Conservation (phyloP, 352 stramenopile species). For the Phytophthora foliorum region DNA sequence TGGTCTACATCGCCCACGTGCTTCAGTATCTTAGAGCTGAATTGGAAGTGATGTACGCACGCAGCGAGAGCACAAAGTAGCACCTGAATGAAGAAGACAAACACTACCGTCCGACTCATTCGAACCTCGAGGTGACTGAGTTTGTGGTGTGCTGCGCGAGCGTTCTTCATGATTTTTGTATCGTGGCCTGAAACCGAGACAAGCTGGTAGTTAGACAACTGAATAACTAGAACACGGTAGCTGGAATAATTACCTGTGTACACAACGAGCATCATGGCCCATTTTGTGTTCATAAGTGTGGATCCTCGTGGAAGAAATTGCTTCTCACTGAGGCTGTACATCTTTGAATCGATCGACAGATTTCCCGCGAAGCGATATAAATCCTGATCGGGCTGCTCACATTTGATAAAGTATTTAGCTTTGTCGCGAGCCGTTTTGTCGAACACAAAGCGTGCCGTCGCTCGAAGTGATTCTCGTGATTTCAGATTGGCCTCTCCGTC, state of each 20-base stretch:
- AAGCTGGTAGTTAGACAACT: not conserved
- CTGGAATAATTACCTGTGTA: slow-evolving; percentile 59
- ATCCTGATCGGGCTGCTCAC: slow-evolving; percentile 79
- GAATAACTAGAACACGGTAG: not conserved
- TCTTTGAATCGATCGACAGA: slow-evolving; percentile 64
- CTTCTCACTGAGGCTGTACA: slow-evolving; percentile 78
- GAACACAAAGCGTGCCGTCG: slow-evolving; percentile 52
- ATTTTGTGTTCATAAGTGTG: slow-evolving; percentile 87
- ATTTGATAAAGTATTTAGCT: slow-evolving; percentile 73
- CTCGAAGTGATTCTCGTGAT: slow-evolving; percentile 56
- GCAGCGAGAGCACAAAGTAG: slow-evolving; percentile 68
- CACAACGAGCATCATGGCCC: slow-evolving; percentile 72
- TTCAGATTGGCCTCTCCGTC: slow-evolving; percentile 88
- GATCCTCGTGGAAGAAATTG: slow-evolving; percentile 81
- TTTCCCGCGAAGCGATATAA: slow-evolving; percentile 85
- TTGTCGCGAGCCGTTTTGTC: slow-evolving; percentile 45
- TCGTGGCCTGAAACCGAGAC: slow-evolving; percentile 62
- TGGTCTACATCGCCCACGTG: slow-evolving; percentile 8
- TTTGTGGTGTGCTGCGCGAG: slow-evolving; percentile 83
- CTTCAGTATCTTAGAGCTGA: not conserved
- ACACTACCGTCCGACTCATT: slow-evolving; percentile 82
- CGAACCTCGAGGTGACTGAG: slow-evolving; percentile 83
- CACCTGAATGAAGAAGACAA: slow-evolving; percentile 83
- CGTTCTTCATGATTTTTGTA: slow-evolving; percentile 93
- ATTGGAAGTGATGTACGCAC: slow-evolving; percentile 43